Conservation (phyloP, 495 filamentous ascomycete species). For the Penicillium simplicissimum region DNA sequence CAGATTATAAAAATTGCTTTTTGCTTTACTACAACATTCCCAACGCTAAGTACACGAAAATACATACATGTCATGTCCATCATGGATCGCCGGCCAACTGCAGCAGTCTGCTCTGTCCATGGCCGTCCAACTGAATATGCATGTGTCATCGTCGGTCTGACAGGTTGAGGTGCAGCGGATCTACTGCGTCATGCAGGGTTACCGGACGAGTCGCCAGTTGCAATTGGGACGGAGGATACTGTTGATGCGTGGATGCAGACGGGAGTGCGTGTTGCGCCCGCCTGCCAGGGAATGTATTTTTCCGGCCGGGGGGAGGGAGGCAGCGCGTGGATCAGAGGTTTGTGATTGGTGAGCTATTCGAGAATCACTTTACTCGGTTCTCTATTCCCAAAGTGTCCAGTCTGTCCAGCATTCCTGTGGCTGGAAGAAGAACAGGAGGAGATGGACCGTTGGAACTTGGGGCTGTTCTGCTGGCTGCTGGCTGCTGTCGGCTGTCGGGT, state of each 20-base stretch:
- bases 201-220: background rate
- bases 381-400: background rate
- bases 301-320: slow-evolving; percentile 3
- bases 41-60: too few species aligned
- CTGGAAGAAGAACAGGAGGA: background rate
- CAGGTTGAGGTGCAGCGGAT: slow-evolving; percentile 8
- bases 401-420: background rate
- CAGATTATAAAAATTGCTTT: background rate
- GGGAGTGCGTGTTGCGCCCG: too few species aligned
- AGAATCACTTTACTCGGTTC: background rate
- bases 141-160: slow-evolving; percentile 6
- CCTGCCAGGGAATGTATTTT: slow-evolving; percentile 13
- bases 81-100: background rate
- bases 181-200: background rate
- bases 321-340: background rate
- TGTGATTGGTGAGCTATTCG: background rate
- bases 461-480: background rate
- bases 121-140: background rate
- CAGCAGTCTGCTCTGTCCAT: background rate
- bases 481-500: slow-evolving; percentile 21
- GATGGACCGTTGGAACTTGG: background rate
- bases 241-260: too few species aligned
- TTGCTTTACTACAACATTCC: too few species aligned
- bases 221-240: background rate
- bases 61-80: too few species aligned